Evolutionary conservation across 345 rosid species (phyloP).

Genomic region (Mallotus nudiflorus): DNA sequence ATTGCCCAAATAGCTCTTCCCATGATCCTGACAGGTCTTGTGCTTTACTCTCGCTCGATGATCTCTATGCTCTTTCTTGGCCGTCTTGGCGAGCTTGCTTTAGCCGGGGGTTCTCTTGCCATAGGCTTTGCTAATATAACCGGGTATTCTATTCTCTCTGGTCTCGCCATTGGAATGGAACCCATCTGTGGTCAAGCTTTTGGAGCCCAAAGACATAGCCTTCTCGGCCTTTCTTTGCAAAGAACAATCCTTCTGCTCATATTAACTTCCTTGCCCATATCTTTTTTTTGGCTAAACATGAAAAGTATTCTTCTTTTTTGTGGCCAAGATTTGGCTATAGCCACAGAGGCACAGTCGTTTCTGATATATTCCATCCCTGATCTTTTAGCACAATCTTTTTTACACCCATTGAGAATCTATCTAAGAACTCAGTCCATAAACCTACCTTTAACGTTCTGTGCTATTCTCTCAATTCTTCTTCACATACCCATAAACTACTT

Average conservation of each 20-base stretch:
- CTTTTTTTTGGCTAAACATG: conserved; percentile 78
- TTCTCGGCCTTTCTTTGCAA: conserved; percentile 66
- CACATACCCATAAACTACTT: conserved; percentile 35
- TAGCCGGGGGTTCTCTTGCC: conserved; percentile 91
- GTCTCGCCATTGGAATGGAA: conserved; percentile 90
- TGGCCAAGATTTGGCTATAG: conserved; percentile 64
- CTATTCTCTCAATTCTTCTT: conserved; percentile 18
- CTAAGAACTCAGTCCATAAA: conserved; percentile 69
- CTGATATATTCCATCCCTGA: conserved; percentile 77
- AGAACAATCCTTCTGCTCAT: conserved; percentile 62
- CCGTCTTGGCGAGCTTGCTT: conserved; percentile 58
- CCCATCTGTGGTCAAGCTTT: conserved; percentile 87
- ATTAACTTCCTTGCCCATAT: conserved; percentile 57
- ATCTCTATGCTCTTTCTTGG: conserved; percentile 83
- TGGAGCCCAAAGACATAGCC: conserved; percentile 61
- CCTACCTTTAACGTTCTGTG: conserved; percentile 25
- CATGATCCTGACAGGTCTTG: conserved; percentile 64
- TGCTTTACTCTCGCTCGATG: conserved; percentile 83
- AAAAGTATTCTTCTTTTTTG: conserved; percentile 49
- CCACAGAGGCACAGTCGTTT: conserved; percentile 60
- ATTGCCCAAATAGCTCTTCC: conserved; percentile 63
- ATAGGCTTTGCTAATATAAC: conserved; percentile 85
- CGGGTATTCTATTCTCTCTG: conserved; percentile 85
- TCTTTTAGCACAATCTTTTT: conserved; percentile 69
- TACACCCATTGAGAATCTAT: conserved; percentile 82